Evolutionary conservation across 139 green algal species (phyloP), one percentile per base, ranked within the genome.

Genomic region (Micromonas commoda): DNA sequence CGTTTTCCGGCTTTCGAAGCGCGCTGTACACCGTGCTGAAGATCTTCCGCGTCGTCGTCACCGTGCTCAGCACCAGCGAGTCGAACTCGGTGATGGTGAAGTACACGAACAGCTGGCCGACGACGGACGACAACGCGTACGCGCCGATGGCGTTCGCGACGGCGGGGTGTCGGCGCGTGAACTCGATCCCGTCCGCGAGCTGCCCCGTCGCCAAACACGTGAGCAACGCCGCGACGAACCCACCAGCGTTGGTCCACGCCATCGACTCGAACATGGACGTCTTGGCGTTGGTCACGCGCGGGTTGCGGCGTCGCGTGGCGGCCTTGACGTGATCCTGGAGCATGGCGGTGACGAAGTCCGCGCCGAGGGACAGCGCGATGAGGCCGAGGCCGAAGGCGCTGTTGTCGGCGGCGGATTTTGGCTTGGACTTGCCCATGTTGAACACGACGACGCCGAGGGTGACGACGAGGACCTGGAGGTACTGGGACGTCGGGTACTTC

Each of bases 61-160:
- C 87, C 24, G 97, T 85, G 0, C 91, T 97, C 81, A 91, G 94
- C 35, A 87, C 78, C n/a, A 99, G 81, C 9, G 89, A 88, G 5
- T 95, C 95, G 87, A 97, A 97, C 5, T 45, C 77, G 20, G 60
- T 85, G 84, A 99, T 97, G 31, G 92, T 97, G 75, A 88, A 87
- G 81, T 99, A 99, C 63, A 99, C 98, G 86, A 97, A 98, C 29
- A 98, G 88, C 87, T 99, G 95, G 20, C 92, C 95, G 29, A 97
- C 78, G 0, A 91, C 92, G 53, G 93, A 94, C 73, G 94, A 97
- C 3, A 96, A 38, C 83, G 93, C 97, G 86, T 98, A 98, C 24
- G 94, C 76, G 29, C 91, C 24, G 0, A 98, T 77, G 78, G 98
- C 89, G 51, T 79, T 69, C 37, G 85, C 78, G 29, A 90, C 88